phyloP scores from a whole-genome alignment of 2,329 filamentous ascomycete species.

The Cephalotrichum gorgonifer region DNA sequence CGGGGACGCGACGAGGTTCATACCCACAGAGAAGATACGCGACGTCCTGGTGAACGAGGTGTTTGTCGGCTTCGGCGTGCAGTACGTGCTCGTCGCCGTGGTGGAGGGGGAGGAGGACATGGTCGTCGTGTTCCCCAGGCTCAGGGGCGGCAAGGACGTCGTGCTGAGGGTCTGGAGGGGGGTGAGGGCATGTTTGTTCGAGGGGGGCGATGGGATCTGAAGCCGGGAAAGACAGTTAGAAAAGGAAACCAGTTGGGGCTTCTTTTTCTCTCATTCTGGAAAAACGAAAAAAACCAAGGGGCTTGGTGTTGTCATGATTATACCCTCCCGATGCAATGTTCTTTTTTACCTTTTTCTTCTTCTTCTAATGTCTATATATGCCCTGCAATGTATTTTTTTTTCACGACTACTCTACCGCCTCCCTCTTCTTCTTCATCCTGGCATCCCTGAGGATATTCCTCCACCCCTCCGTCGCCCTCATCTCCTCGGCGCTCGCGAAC shows the following conservation, averaged over 20 bases:
- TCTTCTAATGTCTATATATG: not conserved
- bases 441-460: slow-evolving; percentile 11
- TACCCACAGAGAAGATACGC: slow-evolving; percentile 83
- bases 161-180: slow-evolving; percentile 89
- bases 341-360: not conserved
- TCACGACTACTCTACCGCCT: slow-evolving; percentile 13
- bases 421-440: slow-evolving; percentile 12
- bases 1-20: slow-evolving; percentile 45
- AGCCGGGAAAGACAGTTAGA: too few relatives aligned
- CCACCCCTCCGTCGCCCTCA: slow-evolving; percentile 23
- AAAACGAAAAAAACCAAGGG: too few relatives aligned
- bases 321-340: too few relatives aligned
- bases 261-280: too few relatives aligned
- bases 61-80: slow-evolving; percentile 82
- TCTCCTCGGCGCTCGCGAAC: slow-evolving; percentile 39
- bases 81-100: slow-evolving; percentile 81
- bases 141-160: slow-evolving; percentile 64
- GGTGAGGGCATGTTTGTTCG: slow-evolving; percentile 71
- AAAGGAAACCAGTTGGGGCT: not conserved
- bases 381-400: too few relatives aligned
- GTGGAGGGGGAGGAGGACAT: slow-evolving; percentile 81
- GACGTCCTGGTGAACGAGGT: slow-evolving; percentile 94
- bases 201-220: slow-evolving; percentile 18
- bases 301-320: too few relatives aligned
- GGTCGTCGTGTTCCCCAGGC: slow-evolving; percentile 84